Conservation (phyloP, 768 basidiomycete genomes). For the Tylopilus rubrobrunneus region DNA sequence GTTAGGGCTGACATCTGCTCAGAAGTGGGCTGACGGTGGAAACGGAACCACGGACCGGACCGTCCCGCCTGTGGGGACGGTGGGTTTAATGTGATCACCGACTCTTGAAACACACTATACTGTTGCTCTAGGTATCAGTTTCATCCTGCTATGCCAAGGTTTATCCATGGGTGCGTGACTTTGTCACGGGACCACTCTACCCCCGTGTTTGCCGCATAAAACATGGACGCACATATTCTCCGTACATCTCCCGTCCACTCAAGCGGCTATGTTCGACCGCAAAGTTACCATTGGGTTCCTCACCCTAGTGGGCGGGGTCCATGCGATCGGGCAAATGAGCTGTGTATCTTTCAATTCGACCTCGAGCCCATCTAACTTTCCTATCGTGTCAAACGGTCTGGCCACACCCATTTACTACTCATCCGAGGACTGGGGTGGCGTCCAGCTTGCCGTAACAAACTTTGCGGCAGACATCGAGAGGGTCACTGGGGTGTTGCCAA, state of each 20-base stretch:
- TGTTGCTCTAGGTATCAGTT: neutral
- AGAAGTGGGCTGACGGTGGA: neutral
- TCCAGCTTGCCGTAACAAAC: constrained; percentile 50
- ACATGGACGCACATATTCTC: neutral
- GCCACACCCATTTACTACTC: constrained; percentile 50
- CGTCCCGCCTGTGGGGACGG: neutral
- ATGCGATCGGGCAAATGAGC: constrained; percentile 46
- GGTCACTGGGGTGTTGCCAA: constrained; percentile 52
- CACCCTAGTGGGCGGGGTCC: constrained; percentile 11
- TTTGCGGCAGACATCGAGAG: constrained; percentile 46
- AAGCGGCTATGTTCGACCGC: constrained; percentile 7
- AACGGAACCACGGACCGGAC: neutral
- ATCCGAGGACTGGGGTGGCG: constrained; percentile 60
- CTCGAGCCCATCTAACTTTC: constrained; percentile 30
- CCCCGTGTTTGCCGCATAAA: neutral
- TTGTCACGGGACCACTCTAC: neutral
- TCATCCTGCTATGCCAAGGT: neutral
- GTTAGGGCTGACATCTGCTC: neutral
- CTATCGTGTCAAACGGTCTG: constrained; percentile 41
- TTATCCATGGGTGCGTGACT: neutral
- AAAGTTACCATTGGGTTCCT: constrained; percentile 3
- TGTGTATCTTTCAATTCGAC: constrained; percentile 43
- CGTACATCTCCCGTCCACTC: neutral
- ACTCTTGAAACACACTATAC: neutral
- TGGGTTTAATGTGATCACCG: neutral